phyloP scores from a whole-genome alignment of 2,329 filamentous ascomycete genomes.

The Cadophora sp. region DNA sequence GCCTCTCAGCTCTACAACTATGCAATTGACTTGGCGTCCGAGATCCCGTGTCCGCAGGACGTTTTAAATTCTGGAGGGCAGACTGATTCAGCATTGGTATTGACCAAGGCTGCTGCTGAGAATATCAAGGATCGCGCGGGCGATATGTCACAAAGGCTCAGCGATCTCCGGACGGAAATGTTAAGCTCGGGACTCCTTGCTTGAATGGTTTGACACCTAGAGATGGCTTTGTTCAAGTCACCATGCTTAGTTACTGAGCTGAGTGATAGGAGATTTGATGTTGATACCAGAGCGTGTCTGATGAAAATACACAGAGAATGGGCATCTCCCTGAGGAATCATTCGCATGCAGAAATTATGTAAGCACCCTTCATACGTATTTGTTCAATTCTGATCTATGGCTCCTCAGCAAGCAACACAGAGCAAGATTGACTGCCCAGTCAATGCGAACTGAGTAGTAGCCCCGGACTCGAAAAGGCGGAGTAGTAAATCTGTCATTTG shows the following conservation, averaged over 20 bases:
- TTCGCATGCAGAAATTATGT: no score
- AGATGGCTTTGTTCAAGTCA: neutral
- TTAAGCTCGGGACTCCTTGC: conserved; percentile 1
- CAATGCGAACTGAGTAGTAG: no score
- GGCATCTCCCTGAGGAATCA: no score
- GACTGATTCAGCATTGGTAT: neutral
- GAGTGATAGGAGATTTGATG: no score
- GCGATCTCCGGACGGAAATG: neutral
- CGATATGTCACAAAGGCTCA: conserved; percentile 24
- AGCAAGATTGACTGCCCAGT: no score
- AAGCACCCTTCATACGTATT: no score
- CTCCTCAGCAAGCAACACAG: no score
- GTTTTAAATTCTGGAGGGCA: neutral
- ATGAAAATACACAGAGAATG: no score
- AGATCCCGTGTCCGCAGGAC: conserved; percentile 18
- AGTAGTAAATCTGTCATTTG: no score
- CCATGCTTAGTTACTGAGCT: neutral
- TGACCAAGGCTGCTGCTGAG: conserved; percentile 27
- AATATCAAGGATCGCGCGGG: conserved; percentile 31
- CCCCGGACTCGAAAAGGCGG: no score
- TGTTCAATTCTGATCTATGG: no score
- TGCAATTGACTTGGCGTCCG: conserved; percentile 29
- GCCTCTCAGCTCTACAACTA: conserved; percentile 28
- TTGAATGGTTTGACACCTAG: neutral
- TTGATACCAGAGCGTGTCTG: no score